Conservation (phyloP, 31 red algal species). For the Porphyra umbilicalis region DNA sequence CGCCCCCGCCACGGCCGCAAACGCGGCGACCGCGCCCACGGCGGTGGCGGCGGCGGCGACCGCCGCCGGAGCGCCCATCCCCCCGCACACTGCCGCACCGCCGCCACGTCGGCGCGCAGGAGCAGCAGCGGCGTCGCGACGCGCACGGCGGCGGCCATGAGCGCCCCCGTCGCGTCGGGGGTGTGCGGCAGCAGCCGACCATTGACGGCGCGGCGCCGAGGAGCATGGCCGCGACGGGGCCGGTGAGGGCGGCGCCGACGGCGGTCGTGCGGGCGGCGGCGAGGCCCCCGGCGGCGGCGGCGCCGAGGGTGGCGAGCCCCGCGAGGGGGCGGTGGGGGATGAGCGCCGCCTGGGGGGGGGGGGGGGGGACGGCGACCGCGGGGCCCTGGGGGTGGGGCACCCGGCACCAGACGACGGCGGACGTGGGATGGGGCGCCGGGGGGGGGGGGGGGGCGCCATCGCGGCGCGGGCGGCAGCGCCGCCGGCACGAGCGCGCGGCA, state of each 20-base stretch:
- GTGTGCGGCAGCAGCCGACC: neutral
- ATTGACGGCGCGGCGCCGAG: neutral
- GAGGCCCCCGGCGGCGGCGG: neutral
- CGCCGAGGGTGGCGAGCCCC: neutral
- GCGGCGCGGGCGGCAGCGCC: neutral
- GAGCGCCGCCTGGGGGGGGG: neutral
- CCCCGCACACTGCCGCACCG: neutral
- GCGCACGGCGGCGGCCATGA: neutral
- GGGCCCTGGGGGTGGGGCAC: neutral
- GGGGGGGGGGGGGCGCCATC: neutral
- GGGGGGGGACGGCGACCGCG: too few relatives aligned
- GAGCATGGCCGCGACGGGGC: neutral
- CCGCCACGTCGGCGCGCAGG: constrained; percentile 2
- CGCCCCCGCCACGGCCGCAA: too few relatives aligned
- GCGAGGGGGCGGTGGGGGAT: neutral
- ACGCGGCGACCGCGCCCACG: constrained; percentile 6
- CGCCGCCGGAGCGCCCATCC: neutral
- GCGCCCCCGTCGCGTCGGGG: neutral
- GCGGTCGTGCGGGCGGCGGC: neutral
- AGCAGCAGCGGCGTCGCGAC: constrained; percentile 24
- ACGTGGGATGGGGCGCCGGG: neutral
- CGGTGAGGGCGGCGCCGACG: neutral
- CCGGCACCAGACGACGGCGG: neutral
- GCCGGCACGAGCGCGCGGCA: neutral
- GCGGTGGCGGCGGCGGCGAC: neutral